Conservation (phyloP, 345 rosid species). For the Linum usitatissimum region DNA sequence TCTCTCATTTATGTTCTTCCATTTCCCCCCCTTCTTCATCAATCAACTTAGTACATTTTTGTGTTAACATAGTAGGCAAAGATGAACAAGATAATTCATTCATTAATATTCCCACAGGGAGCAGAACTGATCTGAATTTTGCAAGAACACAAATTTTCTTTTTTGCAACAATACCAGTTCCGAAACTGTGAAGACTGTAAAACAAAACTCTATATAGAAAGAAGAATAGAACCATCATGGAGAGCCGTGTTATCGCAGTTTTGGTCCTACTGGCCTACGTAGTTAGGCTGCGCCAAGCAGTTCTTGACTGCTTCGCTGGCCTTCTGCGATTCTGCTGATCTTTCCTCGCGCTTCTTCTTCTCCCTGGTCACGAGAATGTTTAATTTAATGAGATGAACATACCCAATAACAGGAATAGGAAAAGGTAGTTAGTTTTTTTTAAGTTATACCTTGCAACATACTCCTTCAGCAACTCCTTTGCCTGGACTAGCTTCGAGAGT, state of each 20-base stretch:
- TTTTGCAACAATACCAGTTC: neutral
- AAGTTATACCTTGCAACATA: constrained; percentile 69
- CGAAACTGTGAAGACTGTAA: neutral
- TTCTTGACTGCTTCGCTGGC: constrained; percentile 65
- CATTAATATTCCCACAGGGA: neutral
- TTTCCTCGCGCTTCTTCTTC: constrained; percentile 79
- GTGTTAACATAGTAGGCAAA: neutral
- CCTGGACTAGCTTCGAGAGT: constrained; percentile 92
- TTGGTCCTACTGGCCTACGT: constrained; percentile 17
- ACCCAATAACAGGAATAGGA: neutral
- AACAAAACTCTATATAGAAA: neutral
- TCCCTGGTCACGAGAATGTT: constrained; percentile 38
- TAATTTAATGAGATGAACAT: neutral
- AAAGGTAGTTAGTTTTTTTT: constrained; percentile 1
- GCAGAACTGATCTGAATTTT: neutral
- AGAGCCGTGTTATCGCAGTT: neutral
- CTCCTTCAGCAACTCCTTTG: constrained; percentile 90
- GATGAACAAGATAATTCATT: neutral
- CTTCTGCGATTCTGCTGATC: constrained; percentile 49
- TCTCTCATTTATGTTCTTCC: neutral
- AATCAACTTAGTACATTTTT: neutral
- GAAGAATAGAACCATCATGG: neutral
- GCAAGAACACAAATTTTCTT: neutral
- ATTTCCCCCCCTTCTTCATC: neutral
- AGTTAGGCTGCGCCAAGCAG: constrained; percentile 47